Base-by-base conservation (phyloP, 768 basidiomycete species). In the Russula griseocarnosa region DNA sequence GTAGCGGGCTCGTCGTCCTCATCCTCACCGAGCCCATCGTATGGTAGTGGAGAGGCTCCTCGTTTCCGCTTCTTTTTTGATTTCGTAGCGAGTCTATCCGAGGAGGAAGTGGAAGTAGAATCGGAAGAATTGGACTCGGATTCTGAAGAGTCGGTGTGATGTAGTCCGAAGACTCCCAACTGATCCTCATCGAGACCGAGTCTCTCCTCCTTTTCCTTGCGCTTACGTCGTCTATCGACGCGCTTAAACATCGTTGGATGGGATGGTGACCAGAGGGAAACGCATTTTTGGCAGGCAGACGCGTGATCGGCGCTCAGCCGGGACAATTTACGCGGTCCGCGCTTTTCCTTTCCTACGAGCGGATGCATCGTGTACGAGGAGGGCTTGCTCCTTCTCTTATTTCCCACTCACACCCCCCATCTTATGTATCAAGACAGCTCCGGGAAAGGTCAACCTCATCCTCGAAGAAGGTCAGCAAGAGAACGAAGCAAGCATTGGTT, bases 91-190 rank as follows among this genome's bases (percentile, higher is more conserved):
- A 10, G 53, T 20, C 18, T 44, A 34, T 44, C 42, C 22, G 47
- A 72, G 58, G 70, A 58, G 26, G 69, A 66, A 24, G 34, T 36
- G 56, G 79, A 83, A n/a, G 36, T 20, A 30, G 61, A 55, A 9
- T 49, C 26, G 61, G 46, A 49, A 7, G 61, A 79, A 58, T 76
- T 77, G 10, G 84, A 83, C 14, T 80, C 79, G 70, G 81, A 72
- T 74, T 89, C 88, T 53, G 88, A 86, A 34, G 87, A 87, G 73
- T 91, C 87, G 0, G 87, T 88, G 67, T 90, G 86, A 47, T 89
- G 79, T 66, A 91, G 71, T 28, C 87, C 89, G 14, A 90, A 74
- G 40, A 84, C 71, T 54, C 83, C 83, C 70, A 81, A 87, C 76
- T 79, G 77, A n/a, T 85, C 86, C 38, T 80, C 82, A 62, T 88